phyloP scores from a whole-genome alignment of 192 early-diverging fungal species.

The Dissophora ornata region DNA sequence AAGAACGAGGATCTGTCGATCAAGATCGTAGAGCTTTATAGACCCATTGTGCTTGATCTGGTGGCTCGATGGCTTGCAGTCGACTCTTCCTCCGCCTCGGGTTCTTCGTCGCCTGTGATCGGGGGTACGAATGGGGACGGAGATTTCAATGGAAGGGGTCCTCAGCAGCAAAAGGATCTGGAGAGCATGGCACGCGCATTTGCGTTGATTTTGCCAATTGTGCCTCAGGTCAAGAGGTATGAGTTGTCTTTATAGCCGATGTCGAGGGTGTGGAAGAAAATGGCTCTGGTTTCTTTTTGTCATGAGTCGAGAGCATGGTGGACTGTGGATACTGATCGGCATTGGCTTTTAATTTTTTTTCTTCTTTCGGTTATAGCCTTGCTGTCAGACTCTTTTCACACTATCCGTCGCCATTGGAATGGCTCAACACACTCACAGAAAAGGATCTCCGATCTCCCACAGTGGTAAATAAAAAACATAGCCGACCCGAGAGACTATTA shows the following conservation, averaged over 20 bases:
- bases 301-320: too few species aligned
- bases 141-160: too few species aligned
- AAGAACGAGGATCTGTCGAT: slow-evolving; percentile 35
- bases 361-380: slow-evolving; percentile 50
- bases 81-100: too few species aligned
- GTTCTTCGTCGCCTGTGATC: slow-evolving; percentile 5
- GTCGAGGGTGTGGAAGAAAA: too few species aligned
- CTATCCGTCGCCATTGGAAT: slow-evolving; percentile 64
- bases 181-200: slow-evolving; percentile 65
- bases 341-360: slow-evolving; percentile 3
- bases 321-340: background rate
- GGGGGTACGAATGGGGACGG: too few species aligned
- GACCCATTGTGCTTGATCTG: slow-evolving; percentile 86
- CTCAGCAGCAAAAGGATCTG: slow-evolving; percentile 32
- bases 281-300: too few species aligned
- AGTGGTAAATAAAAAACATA: slow-evolving; percentile 16
- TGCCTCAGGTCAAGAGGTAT: slow-evolving; percentile 79
- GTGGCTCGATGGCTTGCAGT: slow-evolving; percentile 76
- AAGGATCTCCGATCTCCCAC: slow-evolving; percentile 15
- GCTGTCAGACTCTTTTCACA: slow-evolving; percentile 67
- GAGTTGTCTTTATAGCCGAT: too few species aligned
- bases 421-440: slow-evolving; percentile 55
- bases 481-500: background rate
- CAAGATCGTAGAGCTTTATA: slow-evolving; percentile 63
- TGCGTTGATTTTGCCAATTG: slow-evolving; percentile 68